Evolutionary conservation across 495 filamentous ascomycete species (phyloP), one percentile per base, ranked within the genome.

Genomic region (Chaetomium fimeti): DNA sequence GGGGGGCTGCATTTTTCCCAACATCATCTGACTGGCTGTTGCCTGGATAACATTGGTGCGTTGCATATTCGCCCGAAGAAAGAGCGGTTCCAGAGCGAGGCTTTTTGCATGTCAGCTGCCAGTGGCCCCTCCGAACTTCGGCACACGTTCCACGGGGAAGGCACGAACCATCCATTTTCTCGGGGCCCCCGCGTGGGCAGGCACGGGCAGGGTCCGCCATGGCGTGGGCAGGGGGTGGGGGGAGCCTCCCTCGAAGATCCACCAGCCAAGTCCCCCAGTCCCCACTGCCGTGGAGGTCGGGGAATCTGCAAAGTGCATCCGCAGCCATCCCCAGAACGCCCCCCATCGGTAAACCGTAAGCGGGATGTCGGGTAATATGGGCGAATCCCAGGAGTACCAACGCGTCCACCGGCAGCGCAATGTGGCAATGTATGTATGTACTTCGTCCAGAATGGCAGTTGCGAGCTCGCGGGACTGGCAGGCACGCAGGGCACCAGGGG

Each of bases 221-320:
- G 18, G 56, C 40, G 40, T 45, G 56, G 56, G 38, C 22, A 42
- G 20, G 2, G 38, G n/a, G 38, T 59, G 57, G 57, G 57, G 56
- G 25, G 20, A 43, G 13, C 40, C 16, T 38, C 8, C 20, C 32
- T 22, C 20, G 22, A 15, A 3, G 40, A 16, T 45, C 55, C 55
- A 36, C 55, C 9, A 29, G 38, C 55, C 28, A 12, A 16, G 38
- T 18, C 12, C 22, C 48, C 48, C 48, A 22, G 9, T 52, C 36
- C 13, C 52, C 27, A 24, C 51, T 8, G 54, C 54, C 32, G 38
- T 57, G 36, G 38, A 57, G 16, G n/a, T 42, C 60, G 36, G n/a
- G 60, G 45, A 62, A 62, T 54, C 48, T 28, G 29, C 60, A 25
- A 53, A 53, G 43, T 62, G 60, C 60, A 55, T 61, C 59, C 59